phyloP scores from a whole-genome alignment of 73 alveolate genomes.

The Paramecium tetraurelia region DNA sequence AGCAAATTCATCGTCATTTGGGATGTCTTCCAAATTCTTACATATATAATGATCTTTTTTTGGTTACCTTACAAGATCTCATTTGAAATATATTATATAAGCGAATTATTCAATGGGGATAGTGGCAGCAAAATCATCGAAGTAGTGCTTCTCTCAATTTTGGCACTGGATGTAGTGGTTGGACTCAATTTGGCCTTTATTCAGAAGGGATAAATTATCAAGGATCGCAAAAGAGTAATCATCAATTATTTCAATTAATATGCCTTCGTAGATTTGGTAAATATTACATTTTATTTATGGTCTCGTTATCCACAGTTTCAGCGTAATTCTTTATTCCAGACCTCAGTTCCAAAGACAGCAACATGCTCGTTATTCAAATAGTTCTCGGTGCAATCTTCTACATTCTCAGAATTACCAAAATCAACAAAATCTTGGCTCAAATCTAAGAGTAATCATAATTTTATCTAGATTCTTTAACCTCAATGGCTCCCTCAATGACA shows the following conservation, averaged over 20 bases:
- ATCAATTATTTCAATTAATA: not conserved
- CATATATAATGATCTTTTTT: constrained; percentile 17
- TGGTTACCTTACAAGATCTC: constrained; percentile 45
- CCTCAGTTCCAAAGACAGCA: not conserved
- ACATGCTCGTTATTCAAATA: not conserved
- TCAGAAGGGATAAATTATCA: constrained; percentile 16
- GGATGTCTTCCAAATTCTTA: constrained; percentile 12
- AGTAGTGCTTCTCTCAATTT: not conserved
- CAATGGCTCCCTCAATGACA: constrained; percentile 34
- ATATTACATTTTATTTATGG: not conserved
- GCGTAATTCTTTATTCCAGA: not conserved
- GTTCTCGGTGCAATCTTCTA: not conserved
- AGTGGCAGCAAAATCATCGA: not conserved
- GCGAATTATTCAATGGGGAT: not conserved
- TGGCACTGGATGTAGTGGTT: constrained; percentile 13
- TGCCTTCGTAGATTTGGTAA: constrained; percentile 41
- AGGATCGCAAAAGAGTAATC: constrained; percentile 9
- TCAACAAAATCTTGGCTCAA: constrained; percentile 4
- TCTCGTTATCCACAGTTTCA: not conserved
- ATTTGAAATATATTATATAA: not conserved
- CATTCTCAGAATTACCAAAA: constrained; percentile 26
- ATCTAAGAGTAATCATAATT: not conserved
- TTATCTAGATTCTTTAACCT: constrained; percentile 31
- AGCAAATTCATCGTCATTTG: constrained; percentile 29
- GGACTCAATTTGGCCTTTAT: constrained; percentile 41